phyloP scores from a whole-genome alignment of 2,329 filamentous ascomycete genomes.

The Aspergillus hortae region DNA sequence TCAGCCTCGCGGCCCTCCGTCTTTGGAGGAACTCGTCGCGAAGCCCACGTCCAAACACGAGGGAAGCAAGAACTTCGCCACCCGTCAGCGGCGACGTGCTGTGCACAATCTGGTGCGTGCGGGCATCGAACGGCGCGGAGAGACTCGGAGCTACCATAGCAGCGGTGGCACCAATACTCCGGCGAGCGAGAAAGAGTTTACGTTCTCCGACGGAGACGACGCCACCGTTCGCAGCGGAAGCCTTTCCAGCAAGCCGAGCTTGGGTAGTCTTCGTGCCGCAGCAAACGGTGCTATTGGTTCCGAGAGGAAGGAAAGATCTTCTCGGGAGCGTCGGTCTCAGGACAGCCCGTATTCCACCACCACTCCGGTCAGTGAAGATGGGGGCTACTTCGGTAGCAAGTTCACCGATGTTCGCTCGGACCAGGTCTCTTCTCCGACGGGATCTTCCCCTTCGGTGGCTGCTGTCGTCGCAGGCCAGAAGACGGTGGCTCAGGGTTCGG shows the following conservation, averaged over 20 bases:
- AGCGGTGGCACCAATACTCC: constrained; percentile 78
- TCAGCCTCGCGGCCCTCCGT: constrained; percentile 87
- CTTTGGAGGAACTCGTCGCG: constrained; percentile 81
- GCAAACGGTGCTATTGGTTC: constrained; percentile 84
- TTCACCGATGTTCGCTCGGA: constrained; percentile 47
- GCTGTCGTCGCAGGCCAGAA: constrained; percentile 50
- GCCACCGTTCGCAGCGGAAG: constrained; percentile 74
- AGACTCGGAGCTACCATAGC: constrained; percentile 62
- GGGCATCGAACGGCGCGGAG: constrained; percentile 75
- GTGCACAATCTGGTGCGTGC: constrained; percentile 89
- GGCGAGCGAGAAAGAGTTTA: constrained; percentile 73
- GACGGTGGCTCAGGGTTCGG: constrained; percentile 51
- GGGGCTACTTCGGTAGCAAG: constrained; percentile 54
- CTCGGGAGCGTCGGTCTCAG: constrained; percentile 54
- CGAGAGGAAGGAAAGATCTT: constrained; percentile 69
- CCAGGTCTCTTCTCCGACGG: constrained; percentile 26
- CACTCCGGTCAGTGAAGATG: constrained; percentile 64
- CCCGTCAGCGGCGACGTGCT: constrained; percentile 86
- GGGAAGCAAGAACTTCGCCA: constrained; percentile 94
- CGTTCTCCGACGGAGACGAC: constrained; percentile 72
- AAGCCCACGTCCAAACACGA: constrained; percentile 92
- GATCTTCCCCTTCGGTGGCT: constrained; percentile 34
- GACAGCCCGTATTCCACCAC: constrained; percentile 51
- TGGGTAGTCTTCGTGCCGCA: constrained; percentile 71
- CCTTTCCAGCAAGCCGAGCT: constrained; percentile 70